A percentile compares a stretch with the other conserved stretches of the same genome.
These are phyloP conservation scores for Torulaspora gathmanii DNA, from an alignment of 805 yeast species.

Conservation along the genomic window DNA sequence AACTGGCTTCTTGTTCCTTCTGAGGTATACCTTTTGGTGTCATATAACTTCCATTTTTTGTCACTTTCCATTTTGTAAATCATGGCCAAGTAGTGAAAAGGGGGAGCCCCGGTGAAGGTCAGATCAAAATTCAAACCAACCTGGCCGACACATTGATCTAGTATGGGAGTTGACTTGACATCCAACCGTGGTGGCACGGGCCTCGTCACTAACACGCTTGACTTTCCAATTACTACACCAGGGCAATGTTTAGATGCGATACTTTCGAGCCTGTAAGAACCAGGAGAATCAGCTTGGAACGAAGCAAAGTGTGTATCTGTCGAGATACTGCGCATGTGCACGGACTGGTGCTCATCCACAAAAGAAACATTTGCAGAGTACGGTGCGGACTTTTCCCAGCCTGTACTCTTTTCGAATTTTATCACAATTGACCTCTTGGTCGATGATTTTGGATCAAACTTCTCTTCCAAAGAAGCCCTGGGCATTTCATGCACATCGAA, in stretches of 20 bases:
- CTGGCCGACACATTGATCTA: conserved; percentile 88
- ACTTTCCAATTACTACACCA: conserved; percentile 57
- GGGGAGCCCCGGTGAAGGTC: conserved; percentile 69
- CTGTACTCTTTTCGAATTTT: conserved; percentile 28
- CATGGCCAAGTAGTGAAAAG: conserved; percentile 63
- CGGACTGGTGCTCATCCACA: conserved; percentile 28
- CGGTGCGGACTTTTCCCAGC: conserved; percentile 33
- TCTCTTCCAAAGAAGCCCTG: conserved; percentile 44
- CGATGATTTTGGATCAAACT: conserved; percentile 34
- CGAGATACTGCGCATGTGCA: conserved; percentile 23
- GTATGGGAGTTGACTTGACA: conserved; percentile 47
- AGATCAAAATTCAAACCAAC: conserved; percentile 77
- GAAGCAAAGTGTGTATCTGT: conserved; percentile 30
- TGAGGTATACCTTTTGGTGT: conserved; percentile 37
- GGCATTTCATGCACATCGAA: conserved; percentile 56
- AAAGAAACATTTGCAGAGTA: conserved; percentile 36
- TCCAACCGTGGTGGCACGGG: conserved; percentile 51
- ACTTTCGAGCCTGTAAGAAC: conserved; percentile 53
- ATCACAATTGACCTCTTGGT: conserved; percentile 39
- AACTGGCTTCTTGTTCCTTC: conserved; percentile 50
- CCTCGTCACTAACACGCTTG: conserved; percentile 49
- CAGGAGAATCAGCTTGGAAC: conserved; percentile 51
- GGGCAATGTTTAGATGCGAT: conserved; percentile 61
- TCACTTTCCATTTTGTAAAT: conserved; percentile 47
- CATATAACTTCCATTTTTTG: conserved; percentile 31